phyloP scores from a whole-genome alignment of 805 yeast genomes.

The Metschnikowia rubicola region DNA sequence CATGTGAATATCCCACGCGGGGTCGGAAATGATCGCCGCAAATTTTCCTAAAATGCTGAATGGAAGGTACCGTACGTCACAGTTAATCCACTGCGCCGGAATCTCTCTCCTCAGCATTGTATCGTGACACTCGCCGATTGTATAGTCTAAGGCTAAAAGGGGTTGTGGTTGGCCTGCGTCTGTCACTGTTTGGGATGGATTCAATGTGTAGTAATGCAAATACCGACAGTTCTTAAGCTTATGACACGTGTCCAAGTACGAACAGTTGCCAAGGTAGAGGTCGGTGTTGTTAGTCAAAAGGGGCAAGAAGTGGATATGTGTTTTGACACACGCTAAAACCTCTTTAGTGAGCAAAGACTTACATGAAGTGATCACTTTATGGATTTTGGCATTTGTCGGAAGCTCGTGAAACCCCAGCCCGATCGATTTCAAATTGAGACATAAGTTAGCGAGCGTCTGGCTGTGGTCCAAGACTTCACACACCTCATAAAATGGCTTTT shows the following conservation, averaged over 20 bases:
- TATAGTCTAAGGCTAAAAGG: conserved; percentile 35
- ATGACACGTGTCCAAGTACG: conserved; percentile 91
- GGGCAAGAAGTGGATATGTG: conserved; percentile 29
- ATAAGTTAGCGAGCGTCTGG: conserved; percentile 19
- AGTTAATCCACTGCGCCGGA: conserved; percentile 83
- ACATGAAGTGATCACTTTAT: conserved; percentile 15
- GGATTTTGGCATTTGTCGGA: conserved; percentile 15
- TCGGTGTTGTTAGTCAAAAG: conserved; percentile 54
- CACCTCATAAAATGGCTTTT: conserved; percentile 46
- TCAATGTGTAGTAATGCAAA: conserved; percentile 64
- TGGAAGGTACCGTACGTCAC: conserved; percentile 76
- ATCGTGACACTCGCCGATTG: conserved; percentile 46
- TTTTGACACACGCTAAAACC: conserved; percentile 11
- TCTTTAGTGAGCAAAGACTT: conserved; percentile 14
- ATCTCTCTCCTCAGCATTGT: conserved; percentile 30
- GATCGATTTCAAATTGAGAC: conserved; percentile 13
- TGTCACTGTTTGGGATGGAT: conserved; percentile 29
- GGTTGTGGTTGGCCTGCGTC: background rate
- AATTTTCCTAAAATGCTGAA: conserved; percentile 71
- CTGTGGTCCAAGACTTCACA: conserved; percentile 43
- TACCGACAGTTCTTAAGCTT: conserved; percentile 77
- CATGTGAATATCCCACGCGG: conserved; percentile 97
- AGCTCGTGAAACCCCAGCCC: conserved; percentile 17
- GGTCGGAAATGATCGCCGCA: conserved; percentile 83
- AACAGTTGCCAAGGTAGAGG: conserved; percentile 75